phyloP scores from a whole-genome alignment of 1,139 yeast species.

The Taiozyma sp. region DNA sequence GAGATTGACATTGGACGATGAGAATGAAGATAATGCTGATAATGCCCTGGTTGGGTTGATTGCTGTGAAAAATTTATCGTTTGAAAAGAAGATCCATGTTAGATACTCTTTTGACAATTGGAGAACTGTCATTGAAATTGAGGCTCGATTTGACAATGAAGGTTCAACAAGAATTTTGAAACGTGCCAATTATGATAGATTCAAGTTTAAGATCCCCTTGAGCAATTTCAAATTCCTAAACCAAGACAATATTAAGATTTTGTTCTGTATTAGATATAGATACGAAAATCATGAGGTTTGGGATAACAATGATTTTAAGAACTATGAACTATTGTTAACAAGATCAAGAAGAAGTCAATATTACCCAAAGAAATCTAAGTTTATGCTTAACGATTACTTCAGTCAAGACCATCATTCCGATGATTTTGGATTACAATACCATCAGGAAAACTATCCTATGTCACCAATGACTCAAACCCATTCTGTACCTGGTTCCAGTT shows the following conservation, averaged over 20 bases:
- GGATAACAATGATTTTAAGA: slow-evolving; percentile 65
- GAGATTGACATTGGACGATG: slow-evolving; percentile 51
- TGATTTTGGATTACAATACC: not conserved
- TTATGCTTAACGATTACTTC: slow-evolving; percentile 15
- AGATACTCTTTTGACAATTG: slow-evolving; percentile 69
- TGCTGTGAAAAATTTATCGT: slow-evolving; percentile 66
- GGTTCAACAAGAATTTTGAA: slow-evolving; percentile 43
- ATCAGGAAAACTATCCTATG: not conserved
- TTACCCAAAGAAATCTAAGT: slow-evolving; percentile 6
- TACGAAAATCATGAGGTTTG: slow-evolving; percentile 49
- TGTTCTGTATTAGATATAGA: slow-evolving; percentile 55
- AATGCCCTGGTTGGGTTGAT: slow-evolving; percentile 58
- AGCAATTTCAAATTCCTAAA: slow-evolving; percentile 31
- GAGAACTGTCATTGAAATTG: slow-evolving; percentile 66
- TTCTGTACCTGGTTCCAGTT: not conserved
- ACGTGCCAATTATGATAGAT: slow-evolving; percentile 49
- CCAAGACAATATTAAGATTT: slow-evolving; percentile 30
- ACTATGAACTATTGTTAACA: slow-evolving; percentile 50
- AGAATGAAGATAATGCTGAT: slow-evolving; percentile 48
- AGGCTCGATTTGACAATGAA: slow-evolving; percentile 58
- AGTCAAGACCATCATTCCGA: slow-evolving; percentile 4
- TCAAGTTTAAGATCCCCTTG: slow-evolving; percentile 48
- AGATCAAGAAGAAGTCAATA: slow-evolving; percentile 5
- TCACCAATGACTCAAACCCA: not conserved
- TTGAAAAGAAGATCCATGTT: slow-evolving; percentile 54